A percentile compares a stretch with the other conserved stretches of the same genome.
These are phyloP conservation scores for Cyberlindnera lachancei DNA, from an alignment of 805 yeast species.

Conservation along the genomic window DNA sequence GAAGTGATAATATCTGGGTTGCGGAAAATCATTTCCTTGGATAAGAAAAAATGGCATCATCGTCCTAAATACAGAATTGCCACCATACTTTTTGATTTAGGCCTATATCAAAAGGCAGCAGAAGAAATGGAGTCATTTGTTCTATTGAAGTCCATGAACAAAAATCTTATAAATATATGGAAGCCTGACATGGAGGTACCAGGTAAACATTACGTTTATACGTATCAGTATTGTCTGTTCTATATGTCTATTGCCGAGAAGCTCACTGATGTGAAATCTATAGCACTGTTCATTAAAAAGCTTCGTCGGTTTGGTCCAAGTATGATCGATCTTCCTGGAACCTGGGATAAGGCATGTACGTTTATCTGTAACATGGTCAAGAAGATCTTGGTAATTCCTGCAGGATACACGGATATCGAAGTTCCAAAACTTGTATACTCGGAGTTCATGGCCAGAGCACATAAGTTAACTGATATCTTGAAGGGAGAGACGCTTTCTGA, in stretches of 20 bases:
- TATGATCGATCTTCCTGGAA: slow-evolving; percentile 54
- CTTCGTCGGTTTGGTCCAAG: slow-evolving; percentile 73
- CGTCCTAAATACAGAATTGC: slow-evolving; percentile 73
- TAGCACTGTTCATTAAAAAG: slow-evolving; percentile 59
- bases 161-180: slow-evolving; percentile 82
- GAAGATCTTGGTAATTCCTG: slow-evolving; percentile 33
- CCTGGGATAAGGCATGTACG: slow-evolving; percentile 60
- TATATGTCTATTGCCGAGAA: slow-evolving; percentile 48
- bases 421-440: slow-evolving; percentile 38
- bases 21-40: slow-evolving; percentile 42
- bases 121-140: slow-evolving; percentile 59
- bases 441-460: slow-evolving; percentile 34
- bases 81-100: slow-evolving; percentile 43
- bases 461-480: slow-evolving; percentile 21
- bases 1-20: slow-evolving; percentile 41
- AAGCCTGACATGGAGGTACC: slow-evolving; percentile 88
- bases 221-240: slow-evolving; percentile 59
- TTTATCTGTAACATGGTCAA: slow-evolving; percentile 46
- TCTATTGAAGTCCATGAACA: slow-evolving; percentile 56
- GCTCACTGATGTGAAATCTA: slow-evolving; percentile 47
- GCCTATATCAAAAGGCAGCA: slow-evolving; percentile 46
- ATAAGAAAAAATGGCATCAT: slow-evolving; percentile 90
- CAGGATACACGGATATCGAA: slow-evolving; percentile 43
- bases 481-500: slow-evolving; percentile 29
- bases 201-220: slow-evolving; percentile 84